phyloP scores from a whole-genome alignment of 495 filamentous ascomycete species.

The Penicillium lagena region DNA sequence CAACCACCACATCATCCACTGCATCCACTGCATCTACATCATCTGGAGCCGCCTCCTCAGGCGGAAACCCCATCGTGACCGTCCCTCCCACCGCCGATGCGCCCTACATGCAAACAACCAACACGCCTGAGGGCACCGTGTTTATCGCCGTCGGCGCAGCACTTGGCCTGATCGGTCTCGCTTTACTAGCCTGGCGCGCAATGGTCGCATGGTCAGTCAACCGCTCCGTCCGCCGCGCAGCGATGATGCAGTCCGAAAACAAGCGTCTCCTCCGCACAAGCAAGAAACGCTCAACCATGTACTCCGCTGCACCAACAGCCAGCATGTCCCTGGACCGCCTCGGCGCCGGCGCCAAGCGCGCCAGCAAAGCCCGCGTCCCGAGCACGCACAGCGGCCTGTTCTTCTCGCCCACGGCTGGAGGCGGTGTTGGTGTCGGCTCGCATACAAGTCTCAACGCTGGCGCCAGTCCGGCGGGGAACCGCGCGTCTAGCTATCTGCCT shows the following conservation, averaged over 20 bases:
- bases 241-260: slow-evolving; percentile 62
- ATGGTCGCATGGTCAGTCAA: slow-evolving; percentile 90
- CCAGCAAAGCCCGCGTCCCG: slow-evolving; percentile 40
- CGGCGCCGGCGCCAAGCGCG: slow-evolving; percentile 23
- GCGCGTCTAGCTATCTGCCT: slow-evolving; percentile 69
- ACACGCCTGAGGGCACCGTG: slow-evolving; percentile 84
- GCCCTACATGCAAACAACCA: slow-evolving; percentile 93
- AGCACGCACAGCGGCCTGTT: slow-evolving; percentile 62
- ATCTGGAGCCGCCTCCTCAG: slow-evolving; percentile 19
- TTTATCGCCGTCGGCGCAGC: slow-evolving; percentile 92
- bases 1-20: slow-evolving; percentile 20
- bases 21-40: slow-evolving; percentile 23
- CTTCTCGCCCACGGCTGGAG: slow-evolving; percentile 85
- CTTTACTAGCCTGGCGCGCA: slow-evolving; percentile 79
- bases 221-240: slow-evolving; percentile 75
- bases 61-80: slow-evolving; percentile 37
- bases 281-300: slow-evolving; percentile 31
- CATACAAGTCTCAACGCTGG: slow-evolving; percentile 9
- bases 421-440: slow-evolving; percentile 24
- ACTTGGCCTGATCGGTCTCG: slow-evolving; percentile 72
- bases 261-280: slow-evolving; percentile 55
- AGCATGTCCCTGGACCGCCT: slow-evolving; percentile 55
- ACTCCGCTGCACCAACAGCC: slow-evolving; percentile 32
- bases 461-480: slow-evolving; percentile 30
- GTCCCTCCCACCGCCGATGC: slow-evolving; percentile 80